These are phyloP conservation scores for Sonneratia alba DNA, from an alignment of 345 rosid species.

Conservation along the genomic window DNA sequence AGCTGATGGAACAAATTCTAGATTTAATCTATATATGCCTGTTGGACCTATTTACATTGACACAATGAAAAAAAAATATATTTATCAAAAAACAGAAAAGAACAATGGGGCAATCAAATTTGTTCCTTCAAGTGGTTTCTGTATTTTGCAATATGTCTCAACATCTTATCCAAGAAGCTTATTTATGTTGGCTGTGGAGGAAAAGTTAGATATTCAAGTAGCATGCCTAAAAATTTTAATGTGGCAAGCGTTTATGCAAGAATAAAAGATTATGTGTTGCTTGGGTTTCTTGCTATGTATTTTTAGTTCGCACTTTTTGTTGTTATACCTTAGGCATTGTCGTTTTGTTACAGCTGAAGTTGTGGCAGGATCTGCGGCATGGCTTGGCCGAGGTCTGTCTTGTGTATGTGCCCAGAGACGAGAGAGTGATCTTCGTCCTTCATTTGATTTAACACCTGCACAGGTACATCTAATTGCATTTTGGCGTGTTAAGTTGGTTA, in stretches of 20 bases:
- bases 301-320: not conserved
- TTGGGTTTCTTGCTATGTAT: not conserved
- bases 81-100: not conserved
- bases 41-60: not conserved
- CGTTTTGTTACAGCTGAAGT: constrained; percentile 79
- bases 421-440: constrained; percentile 73
- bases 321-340: constrained; percentile 9
- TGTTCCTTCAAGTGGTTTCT: not conserved
- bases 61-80: not conserved
- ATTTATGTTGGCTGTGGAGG: not conserved
- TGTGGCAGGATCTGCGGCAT: constrained; percentile 98
- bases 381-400: constrained; percentile 97
- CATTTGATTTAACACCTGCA: constrained; percentile 86
- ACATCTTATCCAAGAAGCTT: not conserved
- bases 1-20: not conserved
- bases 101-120: not conserved
- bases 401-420: constrained; percentile 97
- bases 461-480: constrained; percentile 42
- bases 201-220: not conserved
- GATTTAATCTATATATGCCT: not conserved
- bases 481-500: not conserved
- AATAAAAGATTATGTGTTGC: not conserved
- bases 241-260: not conserved
- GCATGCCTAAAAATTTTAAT: not conserved
- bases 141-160: not conserved